Conservation (phyloP, 805 yeast genomes). For the Kodamaea kakaduensis region DNA sequence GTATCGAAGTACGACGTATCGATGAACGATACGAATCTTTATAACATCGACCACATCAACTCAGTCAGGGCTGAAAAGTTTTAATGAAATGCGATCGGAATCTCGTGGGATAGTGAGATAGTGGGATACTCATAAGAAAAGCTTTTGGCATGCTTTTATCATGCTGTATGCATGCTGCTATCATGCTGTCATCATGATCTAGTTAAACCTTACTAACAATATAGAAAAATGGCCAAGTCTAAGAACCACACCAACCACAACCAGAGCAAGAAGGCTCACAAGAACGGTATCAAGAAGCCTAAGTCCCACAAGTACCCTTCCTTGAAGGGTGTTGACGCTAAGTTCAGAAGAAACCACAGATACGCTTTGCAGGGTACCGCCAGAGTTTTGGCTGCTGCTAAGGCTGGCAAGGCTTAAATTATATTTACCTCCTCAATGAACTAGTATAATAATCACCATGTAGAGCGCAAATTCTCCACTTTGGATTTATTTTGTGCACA, state of each 20-base stretch:
- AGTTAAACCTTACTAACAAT: conserved; percentile 27
- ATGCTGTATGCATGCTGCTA: too few relatives aligned
- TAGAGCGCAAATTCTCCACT: too few relatives aligned
- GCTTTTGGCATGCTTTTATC: too few relatives aligned
- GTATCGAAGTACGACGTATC: too few relatives aligned
- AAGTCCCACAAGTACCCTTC: conserved; percentile 97
- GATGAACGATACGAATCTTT: too few relatives aligned
- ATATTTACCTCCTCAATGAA: conserved; percentile 7
- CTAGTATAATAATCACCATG: conserved; percentile 4
- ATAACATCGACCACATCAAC: too few relatives aligned
- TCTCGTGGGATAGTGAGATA: too few relatives aligned
- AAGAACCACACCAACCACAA: conserved; percentile 99
- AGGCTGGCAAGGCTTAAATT: conserved; percentile 49
- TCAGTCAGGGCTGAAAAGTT: too few relatives aligned
- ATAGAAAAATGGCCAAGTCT: conserved; percentile 85
- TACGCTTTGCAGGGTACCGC: conserved; percentile 98
- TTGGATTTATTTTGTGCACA: too few relatives aligned
- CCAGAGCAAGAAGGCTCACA: conserved; percentile 99
- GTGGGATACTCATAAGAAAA: too few relatives aligned
- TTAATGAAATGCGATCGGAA: too few relatives aligned
- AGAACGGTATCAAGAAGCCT: conserved; percentile 99
- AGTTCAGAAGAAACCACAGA: conserved; percentile 99
- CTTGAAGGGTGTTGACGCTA: conserved; percentile 97
- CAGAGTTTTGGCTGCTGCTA: conserved; percentile 83
- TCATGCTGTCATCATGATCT: neutral